These are phyloP conservation scores for Delphinella strobiligena DNA, from an alignment of 2,329 filamentous ascomycete species.

Conservation along the genomic window DNA sequence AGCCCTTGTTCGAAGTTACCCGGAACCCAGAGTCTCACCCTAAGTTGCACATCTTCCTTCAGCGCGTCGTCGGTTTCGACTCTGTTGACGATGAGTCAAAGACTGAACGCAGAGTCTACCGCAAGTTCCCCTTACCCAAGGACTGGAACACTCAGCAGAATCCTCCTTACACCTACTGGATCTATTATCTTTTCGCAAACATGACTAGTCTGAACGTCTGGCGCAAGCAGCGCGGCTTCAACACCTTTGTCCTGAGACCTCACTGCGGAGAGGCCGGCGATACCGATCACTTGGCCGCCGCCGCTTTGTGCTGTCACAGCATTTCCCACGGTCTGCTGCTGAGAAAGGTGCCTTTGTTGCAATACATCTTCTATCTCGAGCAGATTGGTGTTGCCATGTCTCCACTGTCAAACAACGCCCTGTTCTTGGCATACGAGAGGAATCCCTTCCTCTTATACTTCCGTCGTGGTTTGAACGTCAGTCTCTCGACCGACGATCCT, in stretches of 20 bases:
- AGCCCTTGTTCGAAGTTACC: slow-evolving; percentile 89
- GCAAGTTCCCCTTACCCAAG: slow-evolving; percentile 84
- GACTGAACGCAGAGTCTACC: slow-evolving; percentile 82
- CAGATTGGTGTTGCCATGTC: slow-evolving; percentile 99
- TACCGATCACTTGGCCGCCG: slow-evolving; percentile 87
- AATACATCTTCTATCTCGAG: slow-evolving; percentile 96
- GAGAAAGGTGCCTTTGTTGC: slow-evolving; percentile 84
- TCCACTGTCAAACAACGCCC: slow-evolving; percentile 92
- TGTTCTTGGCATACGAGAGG: slow-evolving; percentile 92
- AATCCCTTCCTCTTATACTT: slow-evolving; percentile 97
- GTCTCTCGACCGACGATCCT: slow-evolving; percentile 89
- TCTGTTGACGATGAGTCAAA: slow-evolving; percentile 98
- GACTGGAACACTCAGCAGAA: slow-evolving; percentile 90
- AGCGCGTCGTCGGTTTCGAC: slow-evolving; percentile 92
- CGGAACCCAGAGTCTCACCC: slow-evolving; percentile 75
- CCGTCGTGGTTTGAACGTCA: slow-evolving; percentile 86
- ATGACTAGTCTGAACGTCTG: slow-evolving; percentile 85
- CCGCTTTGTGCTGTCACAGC: slow-evolving; percentile 84
- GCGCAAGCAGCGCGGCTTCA: slow-evolving; percentile 85
- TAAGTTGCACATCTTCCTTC: slow-evolving; percentile 87
- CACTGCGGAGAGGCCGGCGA: slow-evolving; percentile 97
- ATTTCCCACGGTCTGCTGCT: slow-evolving; percentile 91
- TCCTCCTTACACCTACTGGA: slow-evolving; percentile 97
- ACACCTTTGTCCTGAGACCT: slow-evolving; percentile 83
- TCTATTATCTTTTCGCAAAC: slow-evolving; percentile 94